A percentile compares a stretch with the other conserved stretches of the same genome.
Evolutionary conservation across 2,329 filamentous ascomycete species (phyloP).

Genomic region (Alternaria solani): DNA sequence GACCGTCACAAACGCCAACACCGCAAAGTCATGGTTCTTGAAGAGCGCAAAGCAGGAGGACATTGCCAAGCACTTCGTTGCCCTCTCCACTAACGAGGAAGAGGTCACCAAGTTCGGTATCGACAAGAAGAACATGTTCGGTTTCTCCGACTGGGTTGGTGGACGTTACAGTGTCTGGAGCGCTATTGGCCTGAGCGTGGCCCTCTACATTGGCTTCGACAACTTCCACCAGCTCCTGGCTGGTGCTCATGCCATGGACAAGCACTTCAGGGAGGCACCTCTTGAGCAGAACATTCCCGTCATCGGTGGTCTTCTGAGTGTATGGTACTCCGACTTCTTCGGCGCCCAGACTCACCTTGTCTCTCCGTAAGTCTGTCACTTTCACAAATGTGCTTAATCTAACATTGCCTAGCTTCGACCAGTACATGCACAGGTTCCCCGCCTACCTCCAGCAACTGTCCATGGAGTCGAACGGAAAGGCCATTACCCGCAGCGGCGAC

Average conservation of each 20-base stretch:
- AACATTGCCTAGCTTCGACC: conserved; percentile 75
- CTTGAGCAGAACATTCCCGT: conserved; percentile 94
- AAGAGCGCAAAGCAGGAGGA: conserved; percentile 78
- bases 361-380: conserved; percentile 74
- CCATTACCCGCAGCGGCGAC: conserved; percentile 84
- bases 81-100: conserved; percentile 91
- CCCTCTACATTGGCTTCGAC: conserved; percentile 93
- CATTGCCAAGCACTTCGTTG: conserved; percentile 98
- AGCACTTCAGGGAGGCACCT: conserved; percentile 92
- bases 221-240: conserved; percentile 97
- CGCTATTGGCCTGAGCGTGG: conserved; percentile 93
- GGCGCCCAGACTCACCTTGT: conserved; percentile 97
- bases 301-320: conserved; percentile 89
- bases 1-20: conserved; percentile 96
- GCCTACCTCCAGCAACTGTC: conserved; percentile 98
- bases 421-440: conserved; percentile 98
- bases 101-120: conserved; percentile 99
- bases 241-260: conserved; percentile 97
- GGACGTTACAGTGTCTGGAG: conserved; percentile 99
- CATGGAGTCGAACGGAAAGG: conserved; percentile 99
- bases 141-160: conserved; percentile 98
- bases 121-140: conserved; percentile 99
- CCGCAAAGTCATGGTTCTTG: conserved; percentile 96
- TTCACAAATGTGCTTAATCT: conserved; percentile 1
- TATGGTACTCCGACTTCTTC: conserved; percentile 99